Conservation (phyloP, 2,329 filamentous ascomycete species). For the Pseudogymnoascus sp. region DNA sequence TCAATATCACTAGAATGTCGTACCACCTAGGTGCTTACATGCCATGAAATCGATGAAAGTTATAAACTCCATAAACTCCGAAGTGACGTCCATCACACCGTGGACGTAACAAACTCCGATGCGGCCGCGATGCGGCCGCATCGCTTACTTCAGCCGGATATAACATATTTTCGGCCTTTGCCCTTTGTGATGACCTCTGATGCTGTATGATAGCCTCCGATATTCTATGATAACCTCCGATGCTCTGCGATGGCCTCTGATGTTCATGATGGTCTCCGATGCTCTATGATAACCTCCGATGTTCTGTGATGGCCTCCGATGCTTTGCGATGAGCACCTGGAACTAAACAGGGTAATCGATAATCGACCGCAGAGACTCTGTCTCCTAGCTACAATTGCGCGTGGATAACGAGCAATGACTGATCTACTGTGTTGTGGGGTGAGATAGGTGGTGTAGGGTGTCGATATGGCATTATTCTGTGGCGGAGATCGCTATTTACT, state of each 20-base stretch:
- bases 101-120: background rate
- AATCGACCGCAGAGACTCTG: background rate
- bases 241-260: no score
- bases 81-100: background rate
- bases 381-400: background rate
- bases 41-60: background rate
- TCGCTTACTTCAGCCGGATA: background rate
- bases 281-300: no score
- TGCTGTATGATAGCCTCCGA: background rate
- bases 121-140: background rate
- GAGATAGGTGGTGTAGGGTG: background rate
- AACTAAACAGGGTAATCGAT: no score
- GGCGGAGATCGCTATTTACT: background rate
- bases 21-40: background rate
- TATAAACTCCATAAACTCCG: background rate
- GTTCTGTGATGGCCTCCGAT: no score
- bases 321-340: no score
- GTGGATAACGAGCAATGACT: background rate
- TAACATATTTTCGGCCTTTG: background rate
- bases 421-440: background rate
- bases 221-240: no score
- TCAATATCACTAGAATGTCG: background rate
- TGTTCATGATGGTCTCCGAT: no score
- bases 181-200: background rate
- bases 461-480: background rate